A percentile compares a stretch with the other conserved stretches of the same genome.
These are phyloP conservation scores for Phytophthora niederhauseri DNA, from an alignment of 352 stramenopile species.

Conservation along the genomic window DNA sequence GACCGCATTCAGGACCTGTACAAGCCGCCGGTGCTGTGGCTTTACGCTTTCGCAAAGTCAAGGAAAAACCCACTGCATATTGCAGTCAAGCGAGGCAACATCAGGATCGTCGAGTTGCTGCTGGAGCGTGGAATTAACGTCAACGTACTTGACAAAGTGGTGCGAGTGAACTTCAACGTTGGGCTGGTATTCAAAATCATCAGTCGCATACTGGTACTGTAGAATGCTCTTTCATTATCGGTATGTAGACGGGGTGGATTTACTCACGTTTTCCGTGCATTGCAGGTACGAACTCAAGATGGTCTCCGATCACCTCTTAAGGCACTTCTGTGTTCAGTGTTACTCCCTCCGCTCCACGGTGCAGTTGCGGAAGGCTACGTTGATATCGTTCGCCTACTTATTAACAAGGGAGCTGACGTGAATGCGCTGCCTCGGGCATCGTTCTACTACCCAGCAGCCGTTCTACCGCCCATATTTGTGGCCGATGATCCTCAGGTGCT, in stretches of 20 bases:
- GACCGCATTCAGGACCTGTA: conserved; percentile 50
- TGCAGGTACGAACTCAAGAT: conserved; percentile 66
- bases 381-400: conserved; percentile 61
- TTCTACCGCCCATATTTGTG: conserved; percentile 76
- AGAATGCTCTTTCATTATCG: neutral
- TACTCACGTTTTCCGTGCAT: neutral
- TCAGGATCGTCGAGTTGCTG: conserved; percentile 64
- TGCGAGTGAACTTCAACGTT: conserved; percentile 82
- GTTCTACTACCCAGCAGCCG: conserved; percentile 65
- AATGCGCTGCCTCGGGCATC: conserved; percentile 66
- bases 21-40: conserved; percentile 57
- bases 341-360: conserved; percentile 73
- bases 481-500: conserved; percentile 77
- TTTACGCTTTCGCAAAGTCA: conserved; percentile 67
- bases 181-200: conserved; percentile 73
- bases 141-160: conserved; percentile 80
- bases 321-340: conserved; percentile 58
- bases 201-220: conserved; percentile 59
- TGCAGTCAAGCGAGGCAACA: conserved; percentile 59
- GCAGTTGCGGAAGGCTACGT: conserved; percentile 70
- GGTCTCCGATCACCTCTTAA: conserved; percentile 55
- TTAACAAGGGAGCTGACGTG: conserved; percentile 62
- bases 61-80: conserved; percentile 82
- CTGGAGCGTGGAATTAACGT: conserved; percentile 60
- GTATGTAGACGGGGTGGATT: neutral